Evolutionary conservation across 305 asterid genomes (phyloP).

Genomic region (Plantago coronopus): DNA sequence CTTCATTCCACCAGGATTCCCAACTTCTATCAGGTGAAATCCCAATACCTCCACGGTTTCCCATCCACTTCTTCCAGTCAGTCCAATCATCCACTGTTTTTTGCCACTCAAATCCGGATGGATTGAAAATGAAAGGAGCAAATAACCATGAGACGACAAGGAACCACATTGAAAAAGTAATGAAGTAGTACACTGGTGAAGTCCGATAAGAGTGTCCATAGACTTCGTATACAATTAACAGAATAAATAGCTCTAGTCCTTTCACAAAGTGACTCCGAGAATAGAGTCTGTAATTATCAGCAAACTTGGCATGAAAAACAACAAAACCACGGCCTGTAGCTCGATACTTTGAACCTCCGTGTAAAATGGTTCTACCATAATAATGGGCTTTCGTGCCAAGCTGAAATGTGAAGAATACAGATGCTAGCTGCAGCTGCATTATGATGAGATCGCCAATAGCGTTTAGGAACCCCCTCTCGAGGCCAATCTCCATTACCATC

Average conservation of each 20-base stretch:
- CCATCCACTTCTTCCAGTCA: slow-evolving; percentile 12
- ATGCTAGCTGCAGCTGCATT: slow-evolving; percentile 30
- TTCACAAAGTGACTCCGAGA: slow-evolving; percentile 32
- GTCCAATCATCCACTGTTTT: slow-evolving; percentile 14
- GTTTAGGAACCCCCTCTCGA: slow-evolving; percentile 17
- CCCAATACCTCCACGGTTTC: slow-evolving; percentile 13
- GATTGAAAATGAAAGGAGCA: slow-evolving; percentile 10
- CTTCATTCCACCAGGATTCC: slow-evolving; percentile 15
- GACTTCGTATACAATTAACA: slow-evolving; percentile 23
- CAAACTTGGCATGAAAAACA: slow-evolving; percentile 30
- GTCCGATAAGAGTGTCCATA: slow-evolving; percentile 15
- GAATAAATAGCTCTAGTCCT: slow-evolving; percentile 24
- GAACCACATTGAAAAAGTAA: slow-evolving; percentile 11
- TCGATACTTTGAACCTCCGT: slow-evolving; percentile 33
- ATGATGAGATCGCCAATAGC: slow-evolving; percentile 25
- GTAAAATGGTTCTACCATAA: slow-evolving; percentile 32
- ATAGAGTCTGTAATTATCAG: slow-evolving; percentile 31
- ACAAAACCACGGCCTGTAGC: slow-evolving; percentile 37
- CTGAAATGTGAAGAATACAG: slow-evolving; percentile 28
- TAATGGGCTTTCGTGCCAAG: slow-evolving; percentile 27
- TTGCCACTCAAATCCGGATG: slow-evolving; percentile 16
- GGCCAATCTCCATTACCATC: slow-evolving; percentile 14
- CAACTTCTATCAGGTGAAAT: slow-evolving; percentile 12
- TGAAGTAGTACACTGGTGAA: slow-evolving; percentile 9
- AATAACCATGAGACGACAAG: slow-evolving; percentile 11